Evolutionary conservation across 345 rosid genomes (phyloP).

Genomic region (Lepidium sativum): DNA sequence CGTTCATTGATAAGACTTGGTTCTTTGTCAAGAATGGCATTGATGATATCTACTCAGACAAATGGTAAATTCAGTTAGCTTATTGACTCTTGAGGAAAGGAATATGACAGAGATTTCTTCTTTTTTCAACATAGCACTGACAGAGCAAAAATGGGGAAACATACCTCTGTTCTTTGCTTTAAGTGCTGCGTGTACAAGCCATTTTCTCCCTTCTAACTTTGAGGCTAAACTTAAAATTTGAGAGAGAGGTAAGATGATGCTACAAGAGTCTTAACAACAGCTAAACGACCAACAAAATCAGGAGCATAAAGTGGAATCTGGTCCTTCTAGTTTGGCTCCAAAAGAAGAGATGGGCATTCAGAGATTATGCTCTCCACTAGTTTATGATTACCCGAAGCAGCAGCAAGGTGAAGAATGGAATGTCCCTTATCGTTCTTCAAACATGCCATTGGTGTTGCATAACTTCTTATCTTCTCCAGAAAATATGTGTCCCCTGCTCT

Average conservation of each 20-base stretch:
- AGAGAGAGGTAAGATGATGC: too few relatives aligned
- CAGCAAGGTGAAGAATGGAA: neutral
- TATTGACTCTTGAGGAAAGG: too few relatives aligned
- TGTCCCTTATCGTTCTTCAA: neutral
- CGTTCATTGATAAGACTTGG: neutral
- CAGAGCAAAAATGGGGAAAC: neutral
- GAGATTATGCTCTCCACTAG: neutral
- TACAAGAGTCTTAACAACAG: neutral
- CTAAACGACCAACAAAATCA: neutral
- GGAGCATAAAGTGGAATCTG: slow-evolving; percentile 6
- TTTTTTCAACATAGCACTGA: neutral
- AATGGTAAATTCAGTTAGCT: too few relatives aligned
- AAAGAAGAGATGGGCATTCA: neutral
- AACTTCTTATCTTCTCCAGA: neutral
- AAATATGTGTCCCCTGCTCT: neutral
- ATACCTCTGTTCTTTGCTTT: neutral
- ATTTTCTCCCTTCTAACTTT: neutral
- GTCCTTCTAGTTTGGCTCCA: neutral
- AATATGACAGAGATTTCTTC: neutral
- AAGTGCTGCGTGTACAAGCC: neutral
- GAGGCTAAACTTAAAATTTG: neutral
- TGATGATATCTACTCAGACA: neutral
- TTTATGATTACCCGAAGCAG: neutral
- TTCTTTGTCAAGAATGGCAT: neutral
- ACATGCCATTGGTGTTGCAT: neutral